Evolutionary conservation across 2,329 filamentous ascomycete species (phyloP).

Genomic region (Cladosporium phlei): DNA sequence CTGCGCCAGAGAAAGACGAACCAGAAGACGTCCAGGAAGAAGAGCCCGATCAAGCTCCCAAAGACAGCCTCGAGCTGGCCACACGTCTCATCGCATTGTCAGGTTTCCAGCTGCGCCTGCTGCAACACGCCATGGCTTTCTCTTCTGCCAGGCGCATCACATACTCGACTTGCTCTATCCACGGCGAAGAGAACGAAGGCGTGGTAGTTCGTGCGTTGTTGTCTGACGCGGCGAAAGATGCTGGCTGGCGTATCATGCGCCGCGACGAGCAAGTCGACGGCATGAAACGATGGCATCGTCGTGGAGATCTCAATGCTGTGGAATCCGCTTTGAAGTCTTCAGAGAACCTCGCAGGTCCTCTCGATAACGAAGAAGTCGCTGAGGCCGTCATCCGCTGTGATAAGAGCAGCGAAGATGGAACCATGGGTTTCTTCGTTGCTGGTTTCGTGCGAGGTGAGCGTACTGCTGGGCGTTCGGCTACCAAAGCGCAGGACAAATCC

Average conservation of each 20-base stretch:
- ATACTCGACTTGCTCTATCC: constrained; percentile 90
- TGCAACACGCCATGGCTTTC: constrained; percentile 81
- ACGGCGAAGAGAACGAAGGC: constrained; percentile 81
- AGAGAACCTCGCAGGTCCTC: constrained; percentile 5
- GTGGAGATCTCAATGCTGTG: constrained; percentile 30
- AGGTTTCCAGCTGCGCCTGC: constrained; percentile 72
- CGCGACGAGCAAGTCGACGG: constrained; percentile 71
- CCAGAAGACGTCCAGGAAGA: constrained; percentile 35
- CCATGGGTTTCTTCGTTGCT: constrained; percentile 96
- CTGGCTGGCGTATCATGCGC: constrained; percentile 73
- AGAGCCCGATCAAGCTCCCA: constrained; percentile 34
- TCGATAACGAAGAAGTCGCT: constrained; percentile 41
- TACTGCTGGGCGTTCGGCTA: neutral
- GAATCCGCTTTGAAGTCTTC: constrained; percentile 33
- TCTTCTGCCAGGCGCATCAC: constrained; percentile 70
- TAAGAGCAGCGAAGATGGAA: constrained; percentile 73
- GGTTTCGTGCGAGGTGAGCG: constrained; percentile 64
- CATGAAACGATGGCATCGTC: constrained; percentile 69
- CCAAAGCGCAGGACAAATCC: neutral
- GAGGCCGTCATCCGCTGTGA: constrained; percentile 78
- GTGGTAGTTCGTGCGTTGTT: constrained; percentile 70
- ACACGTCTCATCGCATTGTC: constrained; percentile 69
- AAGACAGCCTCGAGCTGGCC: constrained; percentile 50
- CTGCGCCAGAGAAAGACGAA: constrained; percentile 3
- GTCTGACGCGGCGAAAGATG: constrained; percentile 59